Percentiles rank a stretch among this genome's conserved stretches.
phyloP scores from a whole-genome alignment of 768 basidiomycete genomes.

The Neoboletus magnificus region DNA sequence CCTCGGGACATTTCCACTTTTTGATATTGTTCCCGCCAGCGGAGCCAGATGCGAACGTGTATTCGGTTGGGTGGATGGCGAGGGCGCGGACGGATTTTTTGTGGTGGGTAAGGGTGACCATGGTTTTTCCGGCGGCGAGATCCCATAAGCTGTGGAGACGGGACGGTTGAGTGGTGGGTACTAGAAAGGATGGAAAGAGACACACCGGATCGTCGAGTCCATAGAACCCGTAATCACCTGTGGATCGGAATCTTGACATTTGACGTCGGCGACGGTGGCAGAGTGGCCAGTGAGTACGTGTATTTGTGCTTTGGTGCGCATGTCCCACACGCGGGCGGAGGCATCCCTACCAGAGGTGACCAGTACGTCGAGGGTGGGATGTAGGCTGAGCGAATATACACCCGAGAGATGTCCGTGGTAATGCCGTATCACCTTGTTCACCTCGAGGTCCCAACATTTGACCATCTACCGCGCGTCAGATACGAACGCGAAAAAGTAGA shows the following conservation, averaged over 20 bases:
- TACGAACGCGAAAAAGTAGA: not conserved
- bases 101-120: constrained; percentile 97
- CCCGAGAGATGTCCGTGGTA: constrained; percentile 98
- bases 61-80: constrained; percentile 94
- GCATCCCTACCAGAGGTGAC: constrained; percentile 96
- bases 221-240: constrained; percentile 98
- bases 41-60: constrained; percentile 92
- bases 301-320: constrained; percentile 96
- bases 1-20: constrained; percentile 99
- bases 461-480: constrained; percentile 70
- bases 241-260: constrained; percentile 95
- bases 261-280: constrained; percentile 91
- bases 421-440: constrained; percentile 98
- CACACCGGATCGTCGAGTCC: constrained; percentile 92
- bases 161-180: not conserved
- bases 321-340: constrained; percentile 97
- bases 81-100: constrained; percentile 96
- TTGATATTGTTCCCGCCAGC: constrained; percentile 99
- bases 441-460: constrained; percentile 98
- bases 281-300: constrained; percentile 93
- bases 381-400: constrained; percentile 89
- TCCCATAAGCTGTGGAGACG: constrained; percentile 75
- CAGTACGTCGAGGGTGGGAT: constrained; percentile 93
- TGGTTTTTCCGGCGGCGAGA: constrained; percentile 94
- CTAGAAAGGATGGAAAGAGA: not conserved